These are phyloP conservation scores for Lentinula edodes DNA, from an alignment of 768 basidiomycete genomes.

Conservation along the genomic window DNA sequence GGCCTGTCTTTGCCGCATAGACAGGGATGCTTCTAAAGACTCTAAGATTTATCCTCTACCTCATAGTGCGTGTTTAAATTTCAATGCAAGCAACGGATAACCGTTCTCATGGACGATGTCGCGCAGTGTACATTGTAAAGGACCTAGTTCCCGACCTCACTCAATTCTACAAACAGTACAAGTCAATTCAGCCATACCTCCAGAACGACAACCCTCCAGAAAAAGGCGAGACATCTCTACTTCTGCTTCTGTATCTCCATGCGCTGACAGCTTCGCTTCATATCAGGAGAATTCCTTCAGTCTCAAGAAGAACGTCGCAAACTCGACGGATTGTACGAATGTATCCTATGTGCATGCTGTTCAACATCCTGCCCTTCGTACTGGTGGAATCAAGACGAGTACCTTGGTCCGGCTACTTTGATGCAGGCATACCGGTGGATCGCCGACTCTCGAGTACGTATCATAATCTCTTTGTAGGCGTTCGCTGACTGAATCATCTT, in stretches of 20 bases:
- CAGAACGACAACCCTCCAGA: conserved; percentile 90
- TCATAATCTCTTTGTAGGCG: background rate
- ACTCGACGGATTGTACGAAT: conserved; percentile 96
- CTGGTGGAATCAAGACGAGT: conserved; percentile 99
- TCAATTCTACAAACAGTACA: conserved; percentile 99
- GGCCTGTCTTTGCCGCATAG: conserved; percentile 94
- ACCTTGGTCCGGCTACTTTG: conserved; percentile 93
- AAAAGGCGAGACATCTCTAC: conserved; percentile 29
- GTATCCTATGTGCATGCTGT: conserved; percentile 96
- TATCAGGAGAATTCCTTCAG: conserved; percentile 75
- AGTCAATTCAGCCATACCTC: conserved; percentile 95
- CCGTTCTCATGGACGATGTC: background rate
- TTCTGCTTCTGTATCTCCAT: background rate
- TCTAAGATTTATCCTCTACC: conserved; percentile 95
- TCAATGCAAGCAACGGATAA: background rate
- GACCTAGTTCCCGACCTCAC: conserved; percentile 93
- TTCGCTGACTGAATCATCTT: background rate
- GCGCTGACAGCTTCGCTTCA: background rate
- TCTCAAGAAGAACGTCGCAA: conserved; percentile 89
- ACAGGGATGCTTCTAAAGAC: conserved; percentile 64
- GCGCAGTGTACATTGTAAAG: conserved; percentile 94
- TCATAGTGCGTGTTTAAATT: conserved; percentile 64
- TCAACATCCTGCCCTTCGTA: conserved; percentile 96
- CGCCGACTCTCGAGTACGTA: conserved; percentile 83
- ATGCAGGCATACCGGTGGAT: conserved; percentile 99